phyloP scores from a whole-genome alignment of 1,139 yeast genomes.

The Debaryomyces udenii region DNA sequence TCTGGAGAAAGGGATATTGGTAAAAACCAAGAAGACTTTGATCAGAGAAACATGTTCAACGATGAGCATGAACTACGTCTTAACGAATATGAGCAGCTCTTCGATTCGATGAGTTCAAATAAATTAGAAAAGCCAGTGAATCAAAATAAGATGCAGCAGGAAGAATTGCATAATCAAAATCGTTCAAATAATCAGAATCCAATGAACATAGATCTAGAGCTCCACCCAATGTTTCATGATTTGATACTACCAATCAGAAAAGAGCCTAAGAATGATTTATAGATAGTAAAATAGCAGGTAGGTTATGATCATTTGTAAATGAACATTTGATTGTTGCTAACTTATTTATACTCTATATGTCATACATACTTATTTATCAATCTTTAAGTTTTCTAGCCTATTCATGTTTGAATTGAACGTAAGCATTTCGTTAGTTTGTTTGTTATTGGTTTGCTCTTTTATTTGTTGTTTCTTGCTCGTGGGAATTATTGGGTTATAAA shows the following conservation, averaged over 20 bases:
- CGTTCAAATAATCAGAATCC: conserved; percentile 6
- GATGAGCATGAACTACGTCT: conserved; percentile 14
- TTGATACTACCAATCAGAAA: conserved; percentile 15
- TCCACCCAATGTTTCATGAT: conserved; percentile 15
- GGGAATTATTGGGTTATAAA: conserved; percentile 21
- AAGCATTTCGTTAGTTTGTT: conserved; percentile 23
- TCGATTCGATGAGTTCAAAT: conserved; percentile 3
- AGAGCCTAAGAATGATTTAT: conserved; percentile 13
- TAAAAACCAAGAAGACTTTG: not conserved
- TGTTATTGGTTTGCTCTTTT: conserved; percentile 17
- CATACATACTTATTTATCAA: conserved; percentile 14
- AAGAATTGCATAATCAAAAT: not conserved
- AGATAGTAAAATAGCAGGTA: not conserved
- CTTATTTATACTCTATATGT: not conserved
- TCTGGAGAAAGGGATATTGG: not conserved
- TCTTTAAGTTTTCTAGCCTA: conserved; percentile 35
- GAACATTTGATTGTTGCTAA: no score
- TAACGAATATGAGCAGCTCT: conserved; percentile 18
- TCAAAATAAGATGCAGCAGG: not conserved
- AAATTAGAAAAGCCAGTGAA: not conserved
- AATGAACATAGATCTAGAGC: conserved; percentile 9
- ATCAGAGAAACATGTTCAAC: conserved; percentile 10
- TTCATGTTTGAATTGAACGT: conserved; percentile 39
- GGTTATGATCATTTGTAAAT: no score
- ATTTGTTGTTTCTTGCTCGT: conserved; percentile 20